phyloP scores from a whole-genome alignment of 148 eudicot species.

The Diospyros kaki region DNA sequence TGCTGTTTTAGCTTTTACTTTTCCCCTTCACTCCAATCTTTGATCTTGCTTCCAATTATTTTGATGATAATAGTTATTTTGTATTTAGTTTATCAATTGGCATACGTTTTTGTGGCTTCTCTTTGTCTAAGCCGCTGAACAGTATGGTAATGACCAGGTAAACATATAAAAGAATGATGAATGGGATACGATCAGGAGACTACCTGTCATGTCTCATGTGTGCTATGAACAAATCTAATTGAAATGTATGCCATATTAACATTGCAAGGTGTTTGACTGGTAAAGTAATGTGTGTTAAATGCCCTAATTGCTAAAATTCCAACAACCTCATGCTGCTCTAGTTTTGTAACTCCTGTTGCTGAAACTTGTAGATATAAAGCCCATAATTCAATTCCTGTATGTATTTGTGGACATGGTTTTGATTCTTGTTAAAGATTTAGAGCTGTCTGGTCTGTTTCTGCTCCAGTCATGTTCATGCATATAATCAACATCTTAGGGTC shows the following conservation, averaged over 20 bases:
- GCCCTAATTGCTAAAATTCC: neutral
- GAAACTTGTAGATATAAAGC: neutral
- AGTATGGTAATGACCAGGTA: neutral
- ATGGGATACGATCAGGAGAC: neutral
- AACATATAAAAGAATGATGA: neutral
- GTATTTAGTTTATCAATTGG: neutral
- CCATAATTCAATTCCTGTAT: neutral
- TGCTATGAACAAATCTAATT: neutral
- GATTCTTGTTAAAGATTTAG: neutral
- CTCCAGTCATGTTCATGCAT: neutral
- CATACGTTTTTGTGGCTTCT: neutral
- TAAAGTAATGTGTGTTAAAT: neutral
- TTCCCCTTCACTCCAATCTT: neutral
- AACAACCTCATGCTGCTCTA: neutral
- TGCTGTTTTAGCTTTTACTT: slow-evolving; percentile 3
- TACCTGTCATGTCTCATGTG: neutral
- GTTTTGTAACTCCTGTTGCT: neutral
- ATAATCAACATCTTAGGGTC: neutral
- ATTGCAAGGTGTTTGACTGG: neutral
- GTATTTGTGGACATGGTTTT: neutral
- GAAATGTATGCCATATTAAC: neutral
- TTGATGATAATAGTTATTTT: neutral
- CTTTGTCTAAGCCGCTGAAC: neutral
- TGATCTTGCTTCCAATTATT: neutral
- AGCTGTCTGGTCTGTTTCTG: neutral